Conservation (phyloP, 2,329 filamentous ascomycete species). For the Fusarium zealandicum region DNA sequence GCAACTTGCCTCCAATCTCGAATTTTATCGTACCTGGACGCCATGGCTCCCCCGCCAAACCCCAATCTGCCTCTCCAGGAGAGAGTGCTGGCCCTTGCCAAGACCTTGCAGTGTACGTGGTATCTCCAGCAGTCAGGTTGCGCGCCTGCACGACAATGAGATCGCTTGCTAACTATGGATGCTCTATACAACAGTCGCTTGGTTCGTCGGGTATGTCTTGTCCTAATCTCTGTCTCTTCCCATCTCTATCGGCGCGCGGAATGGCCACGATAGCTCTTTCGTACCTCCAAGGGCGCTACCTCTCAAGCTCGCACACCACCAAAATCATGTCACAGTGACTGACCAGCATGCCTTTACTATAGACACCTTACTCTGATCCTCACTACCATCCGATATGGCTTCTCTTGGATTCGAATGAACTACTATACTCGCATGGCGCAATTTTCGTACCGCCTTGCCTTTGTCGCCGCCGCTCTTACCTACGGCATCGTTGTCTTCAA, state of each 20-base stretch:
- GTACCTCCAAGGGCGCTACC: constrained; percentile 1
- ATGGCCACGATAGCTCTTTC: constrained; percentile 28
- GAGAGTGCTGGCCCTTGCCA: constrained; percentile 77
- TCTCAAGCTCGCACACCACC: not conserved
- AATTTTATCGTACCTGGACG: constrained; percentile 13
- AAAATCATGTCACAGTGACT: constrained; percentile 13
- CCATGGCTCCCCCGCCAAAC: constrained; percentile 77
- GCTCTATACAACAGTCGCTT: constrained; percentile 64
- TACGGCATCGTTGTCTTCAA: constrained; percentile 99
- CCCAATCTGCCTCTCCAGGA: constrained; percentile 74
- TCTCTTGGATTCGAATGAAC: constrained; percentile 92
- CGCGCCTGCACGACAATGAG: constrained; percentile 4
- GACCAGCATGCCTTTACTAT: constrained; percentile 22
- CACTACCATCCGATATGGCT: constrained; percentile 79
- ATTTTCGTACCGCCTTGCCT: constrained; percentile 89
- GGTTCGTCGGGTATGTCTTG: constrained; percentile 78
- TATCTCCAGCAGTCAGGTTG: constrained; percentile 19
- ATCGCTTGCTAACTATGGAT: constrained; percentile 32
- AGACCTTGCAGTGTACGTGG: constrained; percentile 89
- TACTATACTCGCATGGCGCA: constrained; percentile 78
- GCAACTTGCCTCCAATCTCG: constrained; percentile 6
- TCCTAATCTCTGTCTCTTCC: constrained; percentile 18
- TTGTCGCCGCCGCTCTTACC: constrained; percentile 86
- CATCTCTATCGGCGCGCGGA: constrained; percentile 13
- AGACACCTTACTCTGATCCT: constrained; percentile 89